Conservation (phyloP, 306 rosid genomes). For the Glycine soja region DNA sequence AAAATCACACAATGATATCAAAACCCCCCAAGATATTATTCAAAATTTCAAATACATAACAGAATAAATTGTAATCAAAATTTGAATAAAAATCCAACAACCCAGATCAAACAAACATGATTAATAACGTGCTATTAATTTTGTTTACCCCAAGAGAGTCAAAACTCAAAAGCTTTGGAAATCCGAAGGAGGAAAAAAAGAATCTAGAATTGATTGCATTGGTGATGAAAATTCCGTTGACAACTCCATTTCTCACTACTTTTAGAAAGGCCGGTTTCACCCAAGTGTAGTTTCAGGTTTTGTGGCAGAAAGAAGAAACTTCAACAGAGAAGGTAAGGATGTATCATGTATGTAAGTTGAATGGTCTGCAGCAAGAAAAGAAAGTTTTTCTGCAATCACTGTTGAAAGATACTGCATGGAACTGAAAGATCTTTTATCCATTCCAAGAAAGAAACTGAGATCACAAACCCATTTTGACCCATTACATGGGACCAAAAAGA, state of each 20-base stretch:
- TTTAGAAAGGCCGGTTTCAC: conserved; percentile 47
- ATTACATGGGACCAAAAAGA: conserved; percentile 52
- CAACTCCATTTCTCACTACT: conserved; percentile 42
- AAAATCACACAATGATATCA: neutral
- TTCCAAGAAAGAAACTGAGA: conserved; percentile 50
- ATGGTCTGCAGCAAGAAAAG: conserved; percentile 32
- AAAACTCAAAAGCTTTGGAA: conserved; percentile 25
- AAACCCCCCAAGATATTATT: neutral
- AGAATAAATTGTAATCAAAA: neutral
- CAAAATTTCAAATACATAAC: neutral
- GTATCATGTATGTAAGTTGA: conserved; percentile 27
- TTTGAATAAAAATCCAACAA: neutral
- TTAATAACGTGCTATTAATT: conserved; percentile 25
- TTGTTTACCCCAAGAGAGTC: conserved; percentile 39
- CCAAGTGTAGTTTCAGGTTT: conserved; percentile 52
- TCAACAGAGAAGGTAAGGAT: conserved; percentile 43
- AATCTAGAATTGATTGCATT: conserved; percentile 35
- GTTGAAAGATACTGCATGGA: conserved; percentile 53
- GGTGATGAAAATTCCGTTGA: conserved; percentile 41
- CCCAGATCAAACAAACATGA: neutral
- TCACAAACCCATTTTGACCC: conserved; percentile 48
- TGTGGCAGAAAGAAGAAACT: conserved; percentile 41
- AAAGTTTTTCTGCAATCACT: conserved; percentile 53
- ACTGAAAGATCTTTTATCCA: conserved; percentile 50
- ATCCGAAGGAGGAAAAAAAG: neutral